Evolutionary conservation across 352 stramenopile genomes (phyloP).

Genomic region (Globisporangium barbulae): DNA sequence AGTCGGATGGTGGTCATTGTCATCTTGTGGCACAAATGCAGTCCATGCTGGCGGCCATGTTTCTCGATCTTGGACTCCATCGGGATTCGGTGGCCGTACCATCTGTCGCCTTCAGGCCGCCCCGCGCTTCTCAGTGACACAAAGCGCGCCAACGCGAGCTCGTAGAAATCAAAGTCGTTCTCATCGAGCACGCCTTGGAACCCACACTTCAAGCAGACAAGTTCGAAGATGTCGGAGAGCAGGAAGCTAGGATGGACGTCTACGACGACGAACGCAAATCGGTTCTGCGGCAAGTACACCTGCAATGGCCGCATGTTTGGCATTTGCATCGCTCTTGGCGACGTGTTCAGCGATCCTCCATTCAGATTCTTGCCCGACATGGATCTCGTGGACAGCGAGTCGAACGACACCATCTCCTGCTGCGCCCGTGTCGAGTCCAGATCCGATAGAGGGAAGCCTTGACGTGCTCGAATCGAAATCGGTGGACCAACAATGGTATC

Average conservation of each 20-base stretch:
- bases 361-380: constrained; percentile 33
- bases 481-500: constrained; percentile 21
- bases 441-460: constrained; percentile 44
- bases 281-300: constrained; percentile 85
- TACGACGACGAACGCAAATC: constrained; percentile 79
- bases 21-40: constrained; percentile 86
- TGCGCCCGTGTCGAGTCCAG: constrained; percentile 48
- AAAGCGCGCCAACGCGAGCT: constrained; percentile 78
- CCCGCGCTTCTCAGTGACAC: constrained; percentile 82
- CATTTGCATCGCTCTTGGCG: constrained; percentile 42
- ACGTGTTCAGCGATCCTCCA: constrained; percentile 22
- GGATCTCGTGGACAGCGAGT: constrained; percentile 62
- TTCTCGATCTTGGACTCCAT: constrained; percentile 62
- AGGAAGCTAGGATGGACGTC: constrained; percentile 48
- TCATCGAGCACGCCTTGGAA: constrained; percentile 69
- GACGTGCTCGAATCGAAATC: constrained; percentile 44
- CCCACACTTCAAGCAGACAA: constrained; percentile 73
- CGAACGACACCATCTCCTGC: constrained; percentile 54
- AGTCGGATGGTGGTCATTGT: constrained; percentile 86
- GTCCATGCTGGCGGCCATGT: constrained; percentile 54
- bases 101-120: constrained; percentile 77
- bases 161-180: constrained; percentile 84
- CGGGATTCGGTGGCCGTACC: constrained; percentile 71
- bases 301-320: constrained; percentile 47
- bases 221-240: constrained; percentile 72